These are phyloP conservation scores for Schizochytrium sp. DNA, from an alignment of 108 stramenopile genomes.

Conservation along the genomic window DNA sequence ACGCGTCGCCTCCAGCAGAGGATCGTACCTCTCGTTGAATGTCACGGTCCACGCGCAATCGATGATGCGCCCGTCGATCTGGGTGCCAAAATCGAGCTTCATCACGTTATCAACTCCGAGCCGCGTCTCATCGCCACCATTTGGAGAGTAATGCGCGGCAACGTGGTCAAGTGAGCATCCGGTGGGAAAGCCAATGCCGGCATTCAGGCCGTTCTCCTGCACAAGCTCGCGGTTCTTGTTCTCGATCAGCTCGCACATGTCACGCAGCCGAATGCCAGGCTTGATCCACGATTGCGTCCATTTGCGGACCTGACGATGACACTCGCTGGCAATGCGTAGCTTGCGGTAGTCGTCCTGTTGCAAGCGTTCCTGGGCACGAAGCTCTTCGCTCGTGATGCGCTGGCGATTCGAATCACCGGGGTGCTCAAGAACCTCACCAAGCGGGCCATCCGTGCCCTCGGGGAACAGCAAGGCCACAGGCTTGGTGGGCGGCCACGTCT, in stretches of 20 bases:
- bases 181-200: constrained; percentile 96
- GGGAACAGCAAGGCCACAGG: constrained; percentile 38
- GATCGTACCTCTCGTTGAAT: constrained; percentile 86
- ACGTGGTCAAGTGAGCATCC: constrained; percentile 94
- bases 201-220: constrained; percentile 70
- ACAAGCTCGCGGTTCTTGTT: constrained; percentile 82
- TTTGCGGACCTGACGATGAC: constrained; percentile 89
- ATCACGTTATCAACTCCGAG: constrained; percentile 80
- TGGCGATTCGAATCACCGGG: constrained; percentile 70
- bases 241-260: constrained; percentile 87
- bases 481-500: constrained; percentile 90
- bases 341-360: constrained; percentile 68
- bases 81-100: constrained; percentile 97
- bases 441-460: constrained; percentile 52
- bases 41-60: constrained; percentile 95
- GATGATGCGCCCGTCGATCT: constrained; percentile 96
- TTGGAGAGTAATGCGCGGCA: constrained; percentile 99
- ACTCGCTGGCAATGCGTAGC: constrained; percentile 78
- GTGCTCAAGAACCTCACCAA: constrained; percentile 79
- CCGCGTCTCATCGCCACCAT: constrained; percentile 83
- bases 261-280: constrained; percentile 85
- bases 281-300: constrained; percentile 87
- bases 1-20: constrained; percentile 76
- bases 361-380: constrained; percentile 67
- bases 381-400: constrained; percentile 77